These are phyloP conservation scores for Lomentospora prolificans DNA, from an alignment of 2,329 filamentous ascomycete species.

Conservation along the genomic window DNA sequence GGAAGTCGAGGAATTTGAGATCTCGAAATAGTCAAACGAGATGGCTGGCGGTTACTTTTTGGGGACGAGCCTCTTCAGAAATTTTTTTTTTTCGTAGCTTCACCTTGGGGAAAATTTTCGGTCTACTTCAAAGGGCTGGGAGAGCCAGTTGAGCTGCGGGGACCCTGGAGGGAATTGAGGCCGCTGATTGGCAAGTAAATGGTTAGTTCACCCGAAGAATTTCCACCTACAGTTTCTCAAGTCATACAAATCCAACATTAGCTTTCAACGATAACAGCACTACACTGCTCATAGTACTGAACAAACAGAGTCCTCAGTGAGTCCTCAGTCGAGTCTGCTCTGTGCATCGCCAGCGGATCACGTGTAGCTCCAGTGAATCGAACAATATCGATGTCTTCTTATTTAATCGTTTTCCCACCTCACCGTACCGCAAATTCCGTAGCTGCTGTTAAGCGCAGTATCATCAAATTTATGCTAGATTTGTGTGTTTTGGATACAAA, in stretches of 20 bases:
- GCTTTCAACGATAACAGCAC: no score
- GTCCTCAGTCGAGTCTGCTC: no score
- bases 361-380: no score
- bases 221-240: background rate
- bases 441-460: background rate
- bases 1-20: conserved; percentile 1
- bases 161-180: conserved; percentile 1
- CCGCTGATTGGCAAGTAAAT: background rate
- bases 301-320: no score
- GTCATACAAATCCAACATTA: background rate
- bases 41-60: conserved; percentile 9
- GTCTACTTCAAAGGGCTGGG: conserved; percentile 4
- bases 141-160: background rate
- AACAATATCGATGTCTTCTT: no score
- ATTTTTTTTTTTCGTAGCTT: conserved; percentile 14
- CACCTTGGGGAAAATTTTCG: conserved; percentile 9
- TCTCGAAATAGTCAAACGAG: conserved; percentile 9
- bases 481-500: no score
- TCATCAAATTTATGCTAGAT: background rate
- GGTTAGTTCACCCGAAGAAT: background rate
- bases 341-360: no score
- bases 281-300: no score
- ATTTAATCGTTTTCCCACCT: no score
- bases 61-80: conserved; percentile 12
- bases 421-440: no score